Conservation (phyloP, 805 yeast genomes). For the Phaffomyces antillensis region DNA sequence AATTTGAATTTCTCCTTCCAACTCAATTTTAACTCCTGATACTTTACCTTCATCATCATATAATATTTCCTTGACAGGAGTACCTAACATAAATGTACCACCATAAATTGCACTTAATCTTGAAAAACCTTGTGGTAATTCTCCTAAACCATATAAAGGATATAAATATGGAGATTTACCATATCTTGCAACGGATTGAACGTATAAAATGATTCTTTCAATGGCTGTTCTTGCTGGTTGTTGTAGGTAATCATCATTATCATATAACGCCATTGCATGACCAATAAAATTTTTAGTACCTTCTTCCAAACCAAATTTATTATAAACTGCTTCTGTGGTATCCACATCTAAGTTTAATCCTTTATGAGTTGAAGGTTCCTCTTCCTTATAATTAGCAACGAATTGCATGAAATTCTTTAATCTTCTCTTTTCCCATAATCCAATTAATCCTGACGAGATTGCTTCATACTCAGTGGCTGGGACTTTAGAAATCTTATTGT, state of each 20-base stretch:
- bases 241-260: conserved; percentile 81
- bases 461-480: conserved; percentile 93
- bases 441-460: conserved; percentile 85
- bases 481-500: conserved; percentile 88
- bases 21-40: conserved; percentile 78
- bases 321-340: conserved; percentile 88
- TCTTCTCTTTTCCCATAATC: conserved; percentile 91
- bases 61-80: conserved; percentile 85
- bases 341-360: conserved; percentile 79
- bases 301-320: conserved; percentile 81
- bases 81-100: conserved; percentile 96
- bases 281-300: conserved; percentile 97
- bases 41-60: conserved; percentile 69
- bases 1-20: conserved; percentile 50
- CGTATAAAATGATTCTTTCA: conserved; percentile 78
- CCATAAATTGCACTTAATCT: conserved; percentile 95
- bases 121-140: conserved; percentile 98
- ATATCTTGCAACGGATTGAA: conserved; percentile 86
- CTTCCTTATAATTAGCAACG: conserved; percentile 75
- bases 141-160: conserved; percentile 95
- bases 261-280: conserved; percentile 97
- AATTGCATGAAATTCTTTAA: conserved; percentile 89
- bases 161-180: conserved; percentile 96
- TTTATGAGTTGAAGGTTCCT: conserved; percentile 72
- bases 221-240: conserved; percentile 90